These are phyloP conservation scores for Exsudoporus floridanus DNA, from an alignment of 1,284 basidiomycete species.

Conservation along the genomic window DNA sequence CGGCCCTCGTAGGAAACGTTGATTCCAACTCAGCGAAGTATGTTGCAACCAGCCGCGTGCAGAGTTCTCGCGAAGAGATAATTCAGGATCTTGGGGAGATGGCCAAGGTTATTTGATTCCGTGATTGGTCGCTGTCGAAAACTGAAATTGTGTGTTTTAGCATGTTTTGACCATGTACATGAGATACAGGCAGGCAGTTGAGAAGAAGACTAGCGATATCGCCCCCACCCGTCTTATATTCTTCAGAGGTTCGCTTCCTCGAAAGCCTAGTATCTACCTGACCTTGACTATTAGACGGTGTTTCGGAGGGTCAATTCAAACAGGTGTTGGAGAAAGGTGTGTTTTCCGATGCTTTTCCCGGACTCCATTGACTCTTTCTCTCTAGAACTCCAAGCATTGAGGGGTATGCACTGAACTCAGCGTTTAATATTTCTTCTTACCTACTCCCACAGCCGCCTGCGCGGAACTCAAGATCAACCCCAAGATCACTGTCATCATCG, in stretches of 20 bases:
- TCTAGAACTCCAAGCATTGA: conserved; percentile 56
- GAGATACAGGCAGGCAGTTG: conserved; percentile 49
- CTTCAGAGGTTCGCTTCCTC: conserved; percentile 54
- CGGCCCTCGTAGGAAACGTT: conserved; percentile 71
- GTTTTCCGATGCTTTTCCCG: conserved; percentile 8
- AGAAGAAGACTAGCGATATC: conserved; percentile 46
- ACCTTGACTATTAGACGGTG: conserved; percentile 55
- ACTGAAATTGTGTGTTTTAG: conserved; percentile 34
- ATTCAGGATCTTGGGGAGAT: conserved; percentile 68
- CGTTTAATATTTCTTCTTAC: conserved; percentile 12
- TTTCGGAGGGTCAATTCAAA: conserved; percentile 77
- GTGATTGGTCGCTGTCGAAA: not conserved
- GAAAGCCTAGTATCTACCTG: conserved; percentile 3
- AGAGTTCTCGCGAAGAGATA: conserved; percentile 69
- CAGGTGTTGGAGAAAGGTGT: conserved; percentile 62
- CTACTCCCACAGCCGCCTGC: conserved; percentile 51
- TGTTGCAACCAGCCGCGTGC: conserved; percentile 57
- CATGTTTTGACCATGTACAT: conserved; percentile 56
- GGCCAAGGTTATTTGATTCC: conserved; percentile 44
- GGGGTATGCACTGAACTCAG: conserved; percentile 40
- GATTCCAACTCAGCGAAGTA: conserved; percentile 63
- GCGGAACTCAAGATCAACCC: conserved; percentile 52
- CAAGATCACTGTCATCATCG: conserved; percentile 72
- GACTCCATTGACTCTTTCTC: not conserved
- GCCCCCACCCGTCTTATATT: conserved; percentile 69